phyloP scores from a whole-genome alignment of 805 yeast species.

The Zygoascus ofunaensis region DNA sequence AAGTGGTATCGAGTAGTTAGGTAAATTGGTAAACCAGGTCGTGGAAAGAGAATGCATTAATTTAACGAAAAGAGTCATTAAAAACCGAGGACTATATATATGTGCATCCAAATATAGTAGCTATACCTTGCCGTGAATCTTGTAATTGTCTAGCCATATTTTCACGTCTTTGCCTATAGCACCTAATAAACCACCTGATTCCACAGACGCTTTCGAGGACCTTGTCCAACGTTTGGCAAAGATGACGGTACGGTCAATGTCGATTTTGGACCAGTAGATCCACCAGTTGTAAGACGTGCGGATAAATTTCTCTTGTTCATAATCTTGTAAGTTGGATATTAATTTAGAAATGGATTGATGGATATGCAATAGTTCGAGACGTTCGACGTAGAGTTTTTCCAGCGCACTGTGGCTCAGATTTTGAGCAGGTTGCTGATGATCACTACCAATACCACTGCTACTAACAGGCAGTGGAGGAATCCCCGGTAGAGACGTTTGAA shows the following conservation, averaged over 20 bases:
- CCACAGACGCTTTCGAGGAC: conserved; percentile 4
- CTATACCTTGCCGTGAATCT: conserved; percentile 14
- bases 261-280: conserved; percentile 21
- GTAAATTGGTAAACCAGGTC: too few species aligned
- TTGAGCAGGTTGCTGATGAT: not conserved
- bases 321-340: conserved; percentile 1
- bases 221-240: conserved; percentile 20
- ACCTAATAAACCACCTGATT: conserved; percentile 16
- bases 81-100: too few species aligned
- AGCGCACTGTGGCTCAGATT: conserved; percentile 9
- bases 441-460: not conserved
- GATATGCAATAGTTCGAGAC: conserved; percentile 16
- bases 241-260: conserved; percentile 15
- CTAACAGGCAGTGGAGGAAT: conserved; percentile 11
- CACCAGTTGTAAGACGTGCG: conserved; percentile 22
- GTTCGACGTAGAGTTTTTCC: conserved; percentile 8
- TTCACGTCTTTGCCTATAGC: conserved; percentile 23
- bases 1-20: conserved; percentile 3
- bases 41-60: too few species aligned
- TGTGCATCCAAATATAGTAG: too few species aligned
- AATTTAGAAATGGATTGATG: conserved; percentile 14
- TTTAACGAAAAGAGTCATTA: too few species aligned
- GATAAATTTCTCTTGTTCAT: conserved; percentile 17
- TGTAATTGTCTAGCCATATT: conserved; percentile 22
- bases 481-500: conserved; percentile 18